Conservation (phyloP, 169 alveolate species). For the Perkinsus chesapeaki region DNA sequence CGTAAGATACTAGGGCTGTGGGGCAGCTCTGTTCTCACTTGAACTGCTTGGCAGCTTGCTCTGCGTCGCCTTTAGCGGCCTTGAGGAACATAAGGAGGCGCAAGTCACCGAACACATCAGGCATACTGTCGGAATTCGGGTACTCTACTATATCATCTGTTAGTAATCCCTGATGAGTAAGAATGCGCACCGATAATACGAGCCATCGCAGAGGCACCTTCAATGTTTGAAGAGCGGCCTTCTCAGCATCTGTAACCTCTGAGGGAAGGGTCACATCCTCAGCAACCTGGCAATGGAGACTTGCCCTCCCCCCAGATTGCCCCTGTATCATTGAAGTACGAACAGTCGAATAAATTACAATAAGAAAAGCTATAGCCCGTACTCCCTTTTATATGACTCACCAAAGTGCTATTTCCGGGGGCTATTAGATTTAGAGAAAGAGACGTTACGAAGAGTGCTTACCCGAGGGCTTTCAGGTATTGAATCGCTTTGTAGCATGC, state of each 20-base stretch:
- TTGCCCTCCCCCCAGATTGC: neutral
- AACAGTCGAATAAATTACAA: too few relatives aligned
- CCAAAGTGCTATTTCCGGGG: too few relatives aligned
- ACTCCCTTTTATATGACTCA: too few relatives aligned
- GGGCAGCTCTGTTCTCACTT: neutral
- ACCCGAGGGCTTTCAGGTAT: neutral
- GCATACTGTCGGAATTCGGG: neutral
- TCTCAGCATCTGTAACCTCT: neutral
- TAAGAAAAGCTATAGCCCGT: too few relatives aligned
- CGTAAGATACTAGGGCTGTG: neutral
- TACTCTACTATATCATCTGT: neutral
- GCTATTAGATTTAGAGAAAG: too few relatives aligned
- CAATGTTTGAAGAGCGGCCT: neutral
- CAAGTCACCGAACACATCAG: neutral
- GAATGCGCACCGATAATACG: neutral
- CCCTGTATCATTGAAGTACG: neutral
- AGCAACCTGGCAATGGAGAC: neutral
- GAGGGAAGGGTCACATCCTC: neutral
- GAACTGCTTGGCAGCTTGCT: neutral
- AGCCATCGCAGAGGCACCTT: neutral
- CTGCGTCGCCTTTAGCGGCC: neutral
- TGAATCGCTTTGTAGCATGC: neutral
- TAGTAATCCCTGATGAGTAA: neutral
- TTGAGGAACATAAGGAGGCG: neutral
- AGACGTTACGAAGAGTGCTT: neutral